Base-by-base conservation (phyloP, 2,329 filamentous ascomycete species). In the Alternaria burnsii region DNA sequence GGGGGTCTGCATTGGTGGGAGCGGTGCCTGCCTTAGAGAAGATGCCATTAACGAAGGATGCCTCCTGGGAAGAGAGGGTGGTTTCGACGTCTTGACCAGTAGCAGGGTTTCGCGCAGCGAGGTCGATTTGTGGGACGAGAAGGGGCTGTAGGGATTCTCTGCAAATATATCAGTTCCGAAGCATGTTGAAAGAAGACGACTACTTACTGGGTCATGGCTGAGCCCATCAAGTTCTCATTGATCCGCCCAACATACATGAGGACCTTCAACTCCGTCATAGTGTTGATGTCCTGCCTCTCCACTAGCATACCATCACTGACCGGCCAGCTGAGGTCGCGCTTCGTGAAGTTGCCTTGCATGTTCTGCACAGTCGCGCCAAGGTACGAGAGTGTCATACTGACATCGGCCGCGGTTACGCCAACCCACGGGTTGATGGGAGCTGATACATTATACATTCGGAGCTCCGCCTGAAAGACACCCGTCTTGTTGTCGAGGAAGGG, bases 391-490 rank as follows among this genome's bases (percentile, higher is more conserved):
- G 76, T 77, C 70, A 82, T 77, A 61, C 73, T 79, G 50, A 82
- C 76, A 57, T 80, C 78, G 28, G 71, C 71, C 10, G 76, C 73
- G 11, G 70, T 70, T 22, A 84, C 71, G 14, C 78, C 78, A 18
- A 68, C 67, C 80, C 85, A 86, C 16, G 79, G 78, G 20, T 79
- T 77, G 11, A 76, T 83, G 0, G 91, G 84, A 0, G 84, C 78
- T 6, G 87, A 88, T 47, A 94, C 80, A 76, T 89, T 88, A 80
- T 88, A 95, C 61, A 95, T 81, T 55, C 91, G 85, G 52, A 95
- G 78, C 74, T 95, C 92, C 30, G 91, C 91, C 77, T 91, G 86
- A 75, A 95, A 95, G 16, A 88, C 81, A 30, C 91, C 91, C 0
- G 86, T 88, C 5, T 78, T 78, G 68, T 86, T 87, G 79, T 94